Conservation (phyloP, 129 eudicot genomes). For the Artemisia annua region DNA sequence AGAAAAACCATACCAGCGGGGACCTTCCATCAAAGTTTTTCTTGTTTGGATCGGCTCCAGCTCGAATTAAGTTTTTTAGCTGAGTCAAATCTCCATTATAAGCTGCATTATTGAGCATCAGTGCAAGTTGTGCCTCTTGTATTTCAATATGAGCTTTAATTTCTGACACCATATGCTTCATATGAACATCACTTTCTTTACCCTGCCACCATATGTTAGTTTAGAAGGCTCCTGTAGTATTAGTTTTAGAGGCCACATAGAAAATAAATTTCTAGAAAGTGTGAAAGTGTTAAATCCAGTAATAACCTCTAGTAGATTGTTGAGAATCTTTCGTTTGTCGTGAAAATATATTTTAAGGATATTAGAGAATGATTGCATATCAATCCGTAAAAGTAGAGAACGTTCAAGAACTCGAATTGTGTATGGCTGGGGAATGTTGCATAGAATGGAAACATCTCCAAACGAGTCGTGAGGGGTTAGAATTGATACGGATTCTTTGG, state of each 20-base stretch:
- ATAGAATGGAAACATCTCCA: conserved; percentile 84
- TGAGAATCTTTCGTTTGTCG: conserved; percentile 64
- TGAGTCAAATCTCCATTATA: too few species aligned
- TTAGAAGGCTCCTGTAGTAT: neutral
- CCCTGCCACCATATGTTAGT: conserved; percentile 47
- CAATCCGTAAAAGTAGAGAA: conserved; percentile 73
- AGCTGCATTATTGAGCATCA: too few species aligned
- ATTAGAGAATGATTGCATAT: conserved; percentile 77
- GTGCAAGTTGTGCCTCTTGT: conserved; percentile 72
- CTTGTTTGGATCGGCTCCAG: too few species aligned
- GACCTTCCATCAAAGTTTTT: too few species aligned
- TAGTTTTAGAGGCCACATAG: neutral
- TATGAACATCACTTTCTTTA: conserved; percentile 50
- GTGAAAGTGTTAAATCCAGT: neutral
- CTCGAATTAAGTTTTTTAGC: too few species aligned
- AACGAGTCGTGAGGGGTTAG: conserved; percentile 60
- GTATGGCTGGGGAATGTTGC: conserved; percentile 88
- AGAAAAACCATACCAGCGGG: neutral
- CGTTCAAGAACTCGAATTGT: conserved; percentile 76
- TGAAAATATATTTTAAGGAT: conserved; percentile 79
- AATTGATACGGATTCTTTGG: conserved; percentile 49
- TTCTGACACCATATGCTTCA: conserved; percentile 79
- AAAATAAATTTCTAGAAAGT: neutral
- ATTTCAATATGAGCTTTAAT: conserved; percentile 71
- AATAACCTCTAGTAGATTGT: conserved; percentile 77